These are phyloP conservation scores for Trichoderma aggressivum DNA, from an alignment of 2,329 filamentous ascomycete genomes.

Conservation along the genomic window DNA sequence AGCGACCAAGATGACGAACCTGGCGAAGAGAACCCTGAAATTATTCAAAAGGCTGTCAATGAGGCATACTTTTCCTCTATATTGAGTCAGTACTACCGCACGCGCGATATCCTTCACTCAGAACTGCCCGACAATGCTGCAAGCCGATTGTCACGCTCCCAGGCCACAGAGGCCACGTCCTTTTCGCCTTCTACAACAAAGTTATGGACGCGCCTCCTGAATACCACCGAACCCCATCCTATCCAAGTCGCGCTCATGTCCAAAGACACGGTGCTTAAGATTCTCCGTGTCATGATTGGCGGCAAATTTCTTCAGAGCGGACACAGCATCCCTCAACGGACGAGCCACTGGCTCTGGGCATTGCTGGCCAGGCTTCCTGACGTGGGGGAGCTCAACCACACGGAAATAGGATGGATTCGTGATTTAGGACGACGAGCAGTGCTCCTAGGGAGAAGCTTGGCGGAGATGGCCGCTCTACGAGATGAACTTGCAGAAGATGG, in stretches of 20 bases:
- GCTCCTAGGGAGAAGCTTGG: conserved; percentile 52
- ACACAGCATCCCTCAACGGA: conserved; percentile 58
- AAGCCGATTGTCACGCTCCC: conserved; percentile 49
- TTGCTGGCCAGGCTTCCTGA: conserved; percentile 73
- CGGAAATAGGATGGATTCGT: conserved; percentile 71
- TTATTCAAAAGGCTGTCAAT: conserved; percentile 47
- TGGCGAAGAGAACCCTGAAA: conserved; percentile 27
- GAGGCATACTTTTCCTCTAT: conserved; percentile 67
- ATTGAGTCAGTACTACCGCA: conserved; percentile 58
- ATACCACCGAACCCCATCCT: conserved; percentile 53
- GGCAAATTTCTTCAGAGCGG: conserved; percentile 61
- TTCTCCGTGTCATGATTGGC: conserved; percentile 64
- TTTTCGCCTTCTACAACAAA: conserved; percentile 49
- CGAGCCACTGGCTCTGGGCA: conserved; percentile 83
- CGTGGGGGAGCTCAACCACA: conserved; percentile 68
- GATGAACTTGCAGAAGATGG: conserved; percentile 42
- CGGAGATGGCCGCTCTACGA: conserved; percentile 49
- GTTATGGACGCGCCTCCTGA: conserved; percentile 52
- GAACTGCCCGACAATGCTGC: conserved; percentile 52
- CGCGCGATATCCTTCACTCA: conserved; percentile 60
- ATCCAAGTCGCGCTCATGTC: conserved; percentile 62
- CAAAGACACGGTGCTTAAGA: conserved; percentile 61
- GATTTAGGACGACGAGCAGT: conserved; percentile 77
- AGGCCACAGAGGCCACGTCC: conserved; percentile 54
- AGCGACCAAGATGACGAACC: conserved; percentile 29